A percentile compares a stretch with the other conserved stretches of the same genome.
Conservation (phyloP, 116 monocot species). For the Trichopus zeylanicus region DNA sequence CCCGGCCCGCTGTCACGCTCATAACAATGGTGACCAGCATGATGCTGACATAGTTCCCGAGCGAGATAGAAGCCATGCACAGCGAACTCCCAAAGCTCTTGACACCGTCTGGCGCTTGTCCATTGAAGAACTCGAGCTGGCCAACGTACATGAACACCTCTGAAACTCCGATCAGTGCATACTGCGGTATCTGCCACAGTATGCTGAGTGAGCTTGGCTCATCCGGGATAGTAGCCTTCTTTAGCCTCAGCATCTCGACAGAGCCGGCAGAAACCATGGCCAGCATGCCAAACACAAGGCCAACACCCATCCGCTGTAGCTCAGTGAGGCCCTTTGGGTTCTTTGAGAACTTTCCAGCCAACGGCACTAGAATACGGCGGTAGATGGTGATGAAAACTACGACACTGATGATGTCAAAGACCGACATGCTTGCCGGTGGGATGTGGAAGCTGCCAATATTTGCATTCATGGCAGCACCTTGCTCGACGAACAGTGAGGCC, state of each 20-base stretch:
- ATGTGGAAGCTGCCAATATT: constrained; percentile 33
- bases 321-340: constrained; percentile 38
- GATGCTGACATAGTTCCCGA: constrained; percentile 72
- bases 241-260: constrained; percentile 32
- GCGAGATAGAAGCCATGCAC: constrained; percentile 83
- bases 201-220: constrained; percentile 42
- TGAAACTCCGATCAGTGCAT: constrained; percentile 54
- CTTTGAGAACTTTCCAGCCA: constrained; percentile 7
- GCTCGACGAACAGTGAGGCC: constrained; percentile 71
- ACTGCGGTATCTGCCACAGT: constrained; percentile 74
- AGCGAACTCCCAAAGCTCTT: constrained; percentile 78
- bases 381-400: constrained; percentile 32
- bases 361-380: constrained; percentile 20
- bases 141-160: constrained; percentile 75
- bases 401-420: constrained; percentile 52
- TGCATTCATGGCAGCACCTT: constrained; percentile 45
- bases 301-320: constrained; percentile 68
- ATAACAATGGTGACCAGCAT: constrained; percentile 41
- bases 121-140: constrained; percentile 70
- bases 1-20: constrained; percentile 6
- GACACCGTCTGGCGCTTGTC: constrained; percentile 69
- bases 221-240: constrained; percentile 8
- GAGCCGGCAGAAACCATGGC: constrained; percentile 52
- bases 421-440: constrained; percentile 70
- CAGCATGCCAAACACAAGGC: constrained; percentile 29